Base-by-base conservation (phyloP, 495 filamentous ascomycete species). In the Elasticomyces elasticus region DNA sequence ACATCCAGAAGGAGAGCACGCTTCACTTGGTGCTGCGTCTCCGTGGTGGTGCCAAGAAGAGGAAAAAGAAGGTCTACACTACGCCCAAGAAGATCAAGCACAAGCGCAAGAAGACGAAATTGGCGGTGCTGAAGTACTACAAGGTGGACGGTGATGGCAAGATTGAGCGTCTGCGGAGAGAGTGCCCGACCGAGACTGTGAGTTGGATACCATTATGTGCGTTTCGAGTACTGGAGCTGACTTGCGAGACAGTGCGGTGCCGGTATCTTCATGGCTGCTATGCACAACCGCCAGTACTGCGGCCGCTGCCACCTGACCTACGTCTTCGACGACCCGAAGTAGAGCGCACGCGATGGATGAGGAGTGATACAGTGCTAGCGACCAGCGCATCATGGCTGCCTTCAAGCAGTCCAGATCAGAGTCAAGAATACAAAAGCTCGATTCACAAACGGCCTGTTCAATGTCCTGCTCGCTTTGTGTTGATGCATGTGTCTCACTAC, bases 11-110 rank as follows among this genome's bases (percentile, higher is more conserved):
- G 83, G 92, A 99, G 82, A 91, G 86, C 61, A 99, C 92, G 69
- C 89, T 99, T 59, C 92, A 99, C 77, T 79, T 97, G 61, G 94
- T 99, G 62, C 85, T 99, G 60, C 89, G 94, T 71, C 89, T 99
- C 55, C 94, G 92, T 81, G 84, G 84, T 71, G 92, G 92, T 75
- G 88, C 75, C 68, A 98, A 98, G 88, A 98, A 98, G 88, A 79
- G 92, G 66, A 98, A 98, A 87, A 98, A 98, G 91, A 98, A 98
- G 89, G 92, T 98, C 55, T 98, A 98, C 83, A 96, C 87, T 68
- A 98, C 94, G 65, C 92, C 92, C 70, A 98, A 98, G 90, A 98
- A 98, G 86, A 98, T 98, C 85, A 98, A 98, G 90, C 92, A 98
- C 79, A 98, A 97, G 87, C 84, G 89, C 78, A 97, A 96, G 86